Conservation (phyloP, 805 yeast species). For the Metschnikowia henanensis region DNA sequence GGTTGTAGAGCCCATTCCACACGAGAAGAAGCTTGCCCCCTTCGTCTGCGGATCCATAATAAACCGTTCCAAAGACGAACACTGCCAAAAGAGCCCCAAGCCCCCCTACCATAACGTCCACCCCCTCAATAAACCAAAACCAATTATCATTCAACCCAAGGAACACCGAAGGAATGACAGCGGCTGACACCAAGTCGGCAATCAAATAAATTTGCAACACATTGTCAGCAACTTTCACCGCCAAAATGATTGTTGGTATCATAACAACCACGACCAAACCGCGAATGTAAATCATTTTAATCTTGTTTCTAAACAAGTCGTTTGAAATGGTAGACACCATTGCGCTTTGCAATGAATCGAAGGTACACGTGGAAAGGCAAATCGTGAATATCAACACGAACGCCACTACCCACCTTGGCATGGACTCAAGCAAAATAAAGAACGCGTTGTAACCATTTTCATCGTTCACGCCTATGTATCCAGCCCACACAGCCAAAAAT, state of each 20-base stretch:
- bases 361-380: slow-evolving; percentile 79
- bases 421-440: slow-evolving; percentile 62
- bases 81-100: slow-evolving; percentile 78
- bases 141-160: slow-evolving; percentile 64
- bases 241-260: slow-evolving; percentile 87
- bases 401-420: slow-evolving; percentile 88
- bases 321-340: slow-evolving; percentile 87
- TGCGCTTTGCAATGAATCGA: slow-evolving; percentile 88
- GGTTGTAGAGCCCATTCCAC: slow-evolving; percentile 75
- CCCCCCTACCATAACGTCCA: slow-evolving; percentile 83
- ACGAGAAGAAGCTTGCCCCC: slow-evolving; percentile 78
- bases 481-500: slow-evolving; percentile 88
- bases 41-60: slow-evolving; percentile 66
- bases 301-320: slow-evolving; percentile 82
- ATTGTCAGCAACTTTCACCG: slow-evolving; percentile 76
- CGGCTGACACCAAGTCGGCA: slow-evolving; percentile 86
- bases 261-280: slow-evolving; percentile 69
- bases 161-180: slow-evolving; percentile 81
- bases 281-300: slow-evolving; percentile 66
- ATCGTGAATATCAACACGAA: slow-evolving; percentile 75
- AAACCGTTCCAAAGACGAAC: slow-evolving; percentile 80
- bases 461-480: slow-evolving; percentile 53
- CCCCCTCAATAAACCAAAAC: slow-evolving; percentile 71
- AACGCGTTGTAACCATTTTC: slow-evolving; percentile 67
- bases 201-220: slow-evolving; percentile 85